phyloP scores from a whole-genome alignment of 2,329 filamentous ascomycete species.

The Orbilia brochopaga region DNA sequence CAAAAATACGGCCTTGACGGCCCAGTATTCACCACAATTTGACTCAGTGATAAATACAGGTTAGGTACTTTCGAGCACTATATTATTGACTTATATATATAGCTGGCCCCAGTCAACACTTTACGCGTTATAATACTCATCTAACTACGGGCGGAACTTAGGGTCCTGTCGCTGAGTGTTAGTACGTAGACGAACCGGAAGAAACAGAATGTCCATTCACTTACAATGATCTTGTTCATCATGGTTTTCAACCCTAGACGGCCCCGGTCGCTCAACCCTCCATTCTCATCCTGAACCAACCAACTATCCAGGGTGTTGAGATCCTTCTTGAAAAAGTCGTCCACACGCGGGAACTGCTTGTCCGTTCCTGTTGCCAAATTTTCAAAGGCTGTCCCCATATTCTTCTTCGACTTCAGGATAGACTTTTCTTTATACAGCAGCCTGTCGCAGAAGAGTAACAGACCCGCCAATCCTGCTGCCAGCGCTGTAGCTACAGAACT shows the following conservation, averaged over 20 bases:
- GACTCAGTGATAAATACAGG: no score
- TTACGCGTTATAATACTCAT: no score
- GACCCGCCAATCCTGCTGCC: background rate
- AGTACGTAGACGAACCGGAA: background rate
- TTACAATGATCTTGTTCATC: background rate
- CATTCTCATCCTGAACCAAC: background rate
- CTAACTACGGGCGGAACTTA: background rate
- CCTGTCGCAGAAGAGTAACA: constrained; percentile 4
- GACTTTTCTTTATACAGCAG: constrained; percentile 1
- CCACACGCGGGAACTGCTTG: constrained; percentile 8
- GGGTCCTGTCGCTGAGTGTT: background rate
- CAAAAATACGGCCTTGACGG: no score
- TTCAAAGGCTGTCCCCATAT: background rate
- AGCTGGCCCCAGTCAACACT: no score
- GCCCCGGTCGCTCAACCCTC: background rate
- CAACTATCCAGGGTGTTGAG: background rate
- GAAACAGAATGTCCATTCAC: background rate
- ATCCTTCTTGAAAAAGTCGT: constrained; percentile 9
- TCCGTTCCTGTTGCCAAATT: background rate
- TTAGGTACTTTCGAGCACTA: no score
- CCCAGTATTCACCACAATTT: no score
- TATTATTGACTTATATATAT: no score
- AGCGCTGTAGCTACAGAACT: background rate
- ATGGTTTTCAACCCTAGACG: background rate
- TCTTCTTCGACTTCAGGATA: background rate